phyloP scores from a whole-genome alignment of 495 filamentous ascomycete genomes.

The Xylona heveae region DNA sequence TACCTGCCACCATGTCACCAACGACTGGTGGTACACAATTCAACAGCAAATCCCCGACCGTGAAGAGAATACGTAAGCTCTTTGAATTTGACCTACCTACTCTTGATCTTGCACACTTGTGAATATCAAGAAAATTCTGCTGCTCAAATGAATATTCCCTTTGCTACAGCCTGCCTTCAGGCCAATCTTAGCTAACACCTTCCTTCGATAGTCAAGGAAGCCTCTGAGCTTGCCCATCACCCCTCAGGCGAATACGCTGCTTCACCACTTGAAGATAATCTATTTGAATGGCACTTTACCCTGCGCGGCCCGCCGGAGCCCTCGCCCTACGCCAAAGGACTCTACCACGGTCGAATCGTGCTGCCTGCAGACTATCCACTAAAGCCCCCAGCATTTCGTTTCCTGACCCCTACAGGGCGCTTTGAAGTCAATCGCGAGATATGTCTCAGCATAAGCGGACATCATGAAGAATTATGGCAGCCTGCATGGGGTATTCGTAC shows the following conservation, averaged over 20 bases:
- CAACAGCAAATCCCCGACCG: slow-evolving; percentile 61
- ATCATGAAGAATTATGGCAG: slow-evolving; percentile 97
- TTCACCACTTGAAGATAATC: slow-evolving; percentile 59
- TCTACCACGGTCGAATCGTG: slow-evolving; percentile 92
- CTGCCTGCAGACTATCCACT: slow-evolving; percentile 78
- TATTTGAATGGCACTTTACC: slow-evolving; percentile 99
- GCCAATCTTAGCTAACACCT: slow-evolving; percentile 10
- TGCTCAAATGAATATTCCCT: slow-evolving; percentile 2
- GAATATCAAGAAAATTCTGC: slow-evolving; percentile 12
- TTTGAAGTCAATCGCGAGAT: slow-evolving; percentile 98
- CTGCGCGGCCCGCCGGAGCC: slow-evolving; percentile 71
- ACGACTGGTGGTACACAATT: no score
- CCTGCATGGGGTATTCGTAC: slow-evolving; percentile 89
- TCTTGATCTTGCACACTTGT: slow-evolving; percentile 1
- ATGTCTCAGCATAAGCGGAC: slow-evolving; percentile 76
- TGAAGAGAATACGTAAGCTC: slow-evolving; percentile 48
- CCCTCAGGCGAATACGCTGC: slow-evolving; percentile 71
- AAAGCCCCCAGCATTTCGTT: slow-evolving; percentile 80
- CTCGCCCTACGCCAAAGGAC: slow-evolving; percentile 52
- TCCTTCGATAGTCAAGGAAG: slow-evolving; percentile 49
- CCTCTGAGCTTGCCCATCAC: slow-evolving; percentile 52
- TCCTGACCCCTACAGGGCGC: slow-evolving; percentile 73
- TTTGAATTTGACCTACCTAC: slow-evolving; percentile 1
- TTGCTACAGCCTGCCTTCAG: slow-evolving; percentile 3
- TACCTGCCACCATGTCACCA: no score